Evolutionary conservation across 208 protist species (phyloP).

Genomic region (Trypanosoma scelopori): DNA sequence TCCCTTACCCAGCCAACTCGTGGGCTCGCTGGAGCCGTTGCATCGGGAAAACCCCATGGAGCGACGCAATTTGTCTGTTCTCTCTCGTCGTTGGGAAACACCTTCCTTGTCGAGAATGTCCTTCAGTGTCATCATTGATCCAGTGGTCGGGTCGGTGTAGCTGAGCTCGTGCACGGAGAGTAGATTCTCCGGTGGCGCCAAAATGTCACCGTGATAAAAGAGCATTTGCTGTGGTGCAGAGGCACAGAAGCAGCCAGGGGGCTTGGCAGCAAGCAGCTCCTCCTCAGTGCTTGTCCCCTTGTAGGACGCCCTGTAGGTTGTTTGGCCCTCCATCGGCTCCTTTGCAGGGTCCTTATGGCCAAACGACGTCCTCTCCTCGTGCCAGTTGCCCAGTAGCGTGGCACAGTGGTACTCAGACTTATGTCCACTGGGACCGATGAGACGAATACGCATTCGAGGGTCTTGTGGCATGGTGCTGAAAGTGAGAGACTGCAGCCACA

Average conservation of each 20-base stretch:
- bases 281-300: constrained; percentile 31
- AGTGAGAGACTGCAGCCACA: constrained; percentile 5
- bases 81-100: constrained; percentile 36
- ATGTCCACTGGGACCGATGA: constrained; percentile 41
- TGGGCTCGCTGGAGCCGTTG: not conserved
- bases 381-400: constrained; percentile 85
- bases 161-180: constrained; percentile 66
- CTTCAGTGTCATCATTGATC: constrained; percentile 39
- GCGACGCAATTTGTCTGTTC: constrained; percentile 31
- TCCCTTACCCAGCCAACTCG: constrained; percentile 2
- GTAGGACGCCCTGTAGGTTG: constrained; percentile 63
- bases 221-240: constrained; percentile 72
- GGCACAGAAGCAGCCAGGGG: constrained; percentile 49
- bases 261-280: constrained; percentile 44
- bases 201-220: constrained; percentile 84
- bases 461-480: constrained; percentile 6
- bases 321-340: constrained; percentile 31
- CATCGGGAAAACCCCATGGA: constrained; percentile 21
- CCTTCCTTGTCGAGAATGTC: constrained; percentile 72
- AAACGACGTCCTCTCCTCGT: constrained; percentile 72
- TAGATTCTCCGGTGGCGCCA: constrained; percentile 44
- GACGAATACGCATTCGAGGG: constrained; percentile 12
- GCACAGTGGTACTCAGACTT: constrained; percentile 85
- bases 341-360: constrained; percentile 24
- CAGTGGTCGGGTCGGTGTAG: constrained; percentile 48